A percentile compares a stretch with the other conserved stretches of the same genome.
phyloP scores from a whole-genome alignment of 805 yeast species.

The Candida golubevii region DNA sequence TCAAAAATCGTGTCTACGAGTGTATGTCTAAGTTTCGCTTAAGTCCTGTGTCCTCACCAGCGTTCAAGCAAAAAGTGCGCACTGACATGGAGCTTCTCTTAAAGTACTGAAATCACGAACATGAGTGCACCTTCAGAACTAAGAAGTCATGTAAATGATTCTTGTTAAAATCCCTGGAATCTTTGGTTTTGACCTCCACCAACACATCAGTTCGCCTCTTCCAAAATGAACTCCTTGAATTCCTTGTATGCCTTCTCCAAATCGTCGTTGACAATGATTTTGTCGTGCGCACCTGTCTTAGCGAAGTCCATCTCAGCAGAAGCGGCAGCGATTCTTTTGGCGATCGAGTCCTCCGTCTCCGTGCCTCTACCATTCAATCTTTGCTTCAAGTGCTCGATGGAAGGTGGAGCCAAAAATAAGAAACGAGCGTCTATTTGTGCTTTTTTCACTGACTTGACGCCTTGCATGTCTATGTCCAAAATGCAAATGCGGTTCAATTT shows the following conservation, averaged over 20 bases:
- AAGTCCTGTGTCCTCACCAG: too few species aligned
- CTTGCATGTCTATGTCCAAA: constrained; percentile 98
- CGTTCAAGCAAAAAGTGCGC: too few species aligned
- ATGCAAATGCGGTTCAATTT: constrained; percentile 72
- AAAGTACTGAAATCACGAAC: too few species aligned
- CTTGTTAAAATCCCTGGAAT: too few species aligned
- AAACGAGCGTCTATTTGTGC: constrained; percentile 80
- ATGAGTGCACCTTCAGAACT: too few species aligned
- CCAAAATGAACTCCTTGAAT: constrained; percentile 71
- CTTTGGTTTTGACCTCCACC: background rate
- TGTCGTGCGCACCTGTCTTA: constrained; percentile 88
- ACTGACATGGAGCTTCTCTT: too few species aligned
- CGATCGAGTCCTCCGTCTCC: constrained; percentile 80
- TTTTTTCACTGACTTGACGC: constrained; percentile 86
- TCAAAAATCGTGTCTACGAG: too few species aligned
- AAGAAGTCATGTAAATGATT: too few species aligned
- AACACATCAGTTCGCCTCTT: constrained; percentile 16
- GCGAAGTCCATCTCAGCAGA: constrained; percentile 85
- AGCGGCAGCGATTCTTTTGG: constrained; percentile 85
- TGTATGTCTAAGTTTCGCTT: too few species aligned
- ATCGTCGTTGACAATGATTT: constrained; percentile 84
- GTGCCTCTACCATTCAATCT: constrained; percentile 91
- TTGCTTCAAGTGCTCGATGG: constrained; percentile 66
- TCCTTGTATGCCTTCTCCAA: constrained; percentile 83
- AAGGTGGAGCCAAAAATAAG: constrained; percentile 90